Base-by-base conservation (phyloP, 805 yeast species). In the Pachysolen tannophilus region DNA sequence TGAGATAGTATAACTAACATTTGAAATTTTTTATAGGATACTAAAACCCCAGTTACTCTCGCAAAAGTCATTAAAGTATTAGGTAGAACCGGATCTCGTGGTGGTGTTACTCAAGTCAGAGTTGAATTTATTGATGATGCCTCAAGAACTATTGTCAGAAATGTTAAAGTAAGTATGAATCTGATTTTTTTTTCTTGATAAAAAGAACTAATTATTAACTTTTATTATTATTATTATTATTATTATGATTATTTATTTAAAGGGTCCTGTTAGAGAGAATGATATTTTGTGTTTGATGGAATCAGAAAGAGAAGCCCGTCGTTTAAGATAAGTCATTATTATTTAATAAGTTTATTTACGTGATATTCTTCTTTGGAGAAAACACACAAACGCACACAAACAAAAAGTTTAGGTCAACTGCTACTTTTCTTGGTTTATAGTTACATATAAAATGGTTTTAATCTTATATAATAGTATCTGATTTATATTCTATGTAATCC, bases 61-160 rank as follows among this genome's bases (percentile, higher is more conserved):
- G 98, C 97, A 68, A 90, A 90, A 80, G 98, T 90, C 66, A 86
- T 86, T 74, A 92, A 90, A 78, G 97, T 90, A 69, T 80, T 90
- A 72, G 97, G 97, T 70, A 90, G 98, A 76, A 90, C 98, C 82
- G 98, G 98, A 69, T 90, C 98, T 69, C 90, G 97, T 77, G 97
- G 97, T 83, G 96, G 96, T 78, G 95, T 85, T 71, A 85, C 95
- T 73, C 95, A 85, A 73, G 95, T 86, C 72, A 85, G 95, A 72
- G 95, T 85, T 63, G 95, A 85, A 72, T 86, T 85, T 81, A 75
- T 85, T 66, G 95, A 86, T 63, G 95, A 86, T 68, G 75, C 88
- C 62, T 75, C 92, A 70, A 83, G 95, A 78, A 82, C 92, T 63
- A 85, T 85, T 60, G 94, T 85, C 77, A 84, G 95, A 80, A 85